Percentiles rank a stretch among this genome's conserved stretches.
Evolutionary conservation across 192 early-diverging fungal species (phyloP).

Genomic region (Coemansia guatemalensis): DNA sequence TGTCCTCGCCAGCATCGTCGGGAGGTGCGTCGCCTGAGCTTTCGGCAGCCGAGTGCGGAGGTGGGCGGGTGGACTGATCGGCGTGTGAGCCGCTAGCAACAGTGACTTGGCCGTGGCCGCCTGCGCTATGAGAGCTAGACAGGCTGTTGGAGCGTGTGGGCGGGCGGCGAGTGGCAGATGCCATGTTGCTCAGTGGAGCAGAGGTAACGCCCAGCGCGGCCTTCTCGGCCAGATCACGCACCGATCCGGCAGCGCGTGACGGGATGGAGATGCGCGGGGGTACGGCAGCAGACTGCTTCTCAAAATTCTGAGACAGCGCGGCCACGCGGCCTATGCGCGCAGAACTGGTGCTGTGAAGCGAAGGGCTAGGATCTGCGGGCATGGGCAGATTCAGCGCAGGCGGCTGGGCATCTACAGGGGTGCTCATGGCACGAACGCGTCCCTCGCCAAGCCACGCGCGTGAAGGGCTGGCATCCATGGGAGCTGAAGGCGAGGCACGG

Average conservation of each 20-base stretch:
- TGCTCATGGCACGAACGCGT: slow-evolving; percentile 44
- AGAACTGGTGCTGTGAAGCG: slow-evolving; percentile 6
- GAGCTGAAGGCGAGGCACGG: neutral
- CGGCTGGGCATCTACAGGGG: slow-evolving; percentile 37
- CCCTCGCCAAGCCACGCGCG: slow-evolving; percentile 17
- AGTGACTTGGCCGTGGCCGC: slow-evolving; percentile 41
- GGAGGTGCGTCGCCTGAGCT: neutral
- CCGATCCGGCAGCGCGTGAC: slow-evolving; percentile 12
- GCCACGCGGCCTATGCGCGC: slow-evolving; percentile 53
- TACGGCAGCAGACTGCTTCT: slow-evolving; percentile 10
- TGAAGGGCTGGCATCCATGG: slow-evolving; percentile 6
- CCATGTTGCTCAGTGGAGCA: slow-evolving; percentile 23
- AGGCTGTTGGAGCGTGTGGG: slow-evolving; percentile 46
- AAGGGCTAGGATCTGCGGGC: neutral
- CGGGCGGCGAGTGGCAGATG: slow-evolving; percentile 15
- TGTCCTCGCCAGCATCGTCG: neutral
- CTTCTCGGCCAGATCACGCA: slow-evolving; percentile 1
- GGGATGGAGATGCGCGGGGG: slow-evolving; percentile 34
- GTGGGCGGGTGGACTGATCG: neutral
- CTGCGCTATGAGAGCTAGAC: slow-evolving; percentile 46
- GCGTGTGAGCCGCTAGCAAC: slow-evolving; percentile 9
- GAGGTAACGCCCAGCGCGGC: slow-evolving; percentile 18
- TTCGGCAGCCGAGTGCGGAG: slow-evolving; percentile 1
- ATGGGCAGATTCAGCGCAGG: slow-evolving; percentile 4
- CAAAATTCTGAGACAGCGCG: slow-evolving; percentile 53